Evolutionary conservation across 768 basidiomycete genomes (phyloP).

Genomic region (Termitomyces heimii): DNA sequence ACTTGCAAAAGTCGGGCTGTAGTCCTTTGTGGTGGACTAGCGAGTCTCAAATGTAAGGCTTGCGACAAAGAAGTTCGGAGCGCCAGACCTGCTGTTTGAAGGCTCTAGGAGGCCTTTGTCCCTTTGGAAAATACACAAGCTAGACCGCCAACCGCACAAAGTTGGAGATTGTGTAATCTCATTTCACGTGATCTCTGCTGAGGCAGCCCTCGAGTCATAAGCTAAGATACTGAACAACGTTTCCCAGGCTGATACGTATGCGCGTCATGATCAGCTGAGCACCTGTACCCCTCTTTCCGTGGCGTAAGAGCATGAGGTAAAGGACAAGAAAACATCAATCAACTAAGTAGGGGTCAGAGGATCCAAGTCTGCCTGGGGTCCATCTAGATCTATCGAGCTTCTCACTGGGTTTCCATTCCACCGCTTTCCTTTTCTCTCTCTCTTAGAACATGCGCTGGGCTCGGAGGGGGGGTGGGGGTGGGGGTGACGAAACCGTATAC

Average conservation of each 20-base stretch:
- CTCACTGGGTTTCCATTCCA: too few relatives aligned
- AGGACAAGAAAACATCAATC: too few relatives aligned
- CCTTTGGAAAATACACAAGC: constrained; percentile 6
- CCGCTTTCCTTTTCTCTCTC: too few relatives aligned
- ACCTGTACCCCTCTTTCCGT: not conserved
- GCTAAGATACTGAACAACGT: too few relatives aligned
- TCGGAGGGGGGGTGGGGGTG: not conserved
- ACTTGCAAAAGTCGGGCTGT: constrained; percentile 15
- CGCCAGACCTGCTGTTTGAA: constrained; percentile 20
- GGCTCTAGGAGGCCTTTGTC: constrained; percentile 18
- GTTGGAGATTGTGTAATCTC: not conserved
- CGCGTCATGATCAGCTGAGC: not conserved
- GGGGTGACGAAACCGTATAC: not conserved
- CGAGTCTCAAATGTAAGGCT: constrained; percentile 5
- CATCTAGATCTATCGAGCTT: too few relatives aligned
- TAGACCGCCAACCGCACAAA: not conserved
- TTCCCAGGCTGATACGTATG: not conserved
- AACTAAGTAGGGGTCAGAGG: too few relatives aligned
- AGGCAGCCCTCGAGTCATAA: too few relatives aligned
- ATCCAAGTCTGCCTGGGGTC: too few relatives aligned
- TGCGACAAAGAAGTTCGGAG: constrained; percentile 14
- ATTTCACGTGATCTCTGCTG: not conserved
- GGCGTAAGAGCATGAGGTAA: not conserved
- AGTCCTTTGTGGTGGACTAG: constrained; percentile 10
- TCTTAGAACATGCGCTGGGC: too few relatives aligned